Base-by-base conservation (phyloP, 2,329 filamentous ascomycete species). In the Berkeleyomyces basicola region DNA sequence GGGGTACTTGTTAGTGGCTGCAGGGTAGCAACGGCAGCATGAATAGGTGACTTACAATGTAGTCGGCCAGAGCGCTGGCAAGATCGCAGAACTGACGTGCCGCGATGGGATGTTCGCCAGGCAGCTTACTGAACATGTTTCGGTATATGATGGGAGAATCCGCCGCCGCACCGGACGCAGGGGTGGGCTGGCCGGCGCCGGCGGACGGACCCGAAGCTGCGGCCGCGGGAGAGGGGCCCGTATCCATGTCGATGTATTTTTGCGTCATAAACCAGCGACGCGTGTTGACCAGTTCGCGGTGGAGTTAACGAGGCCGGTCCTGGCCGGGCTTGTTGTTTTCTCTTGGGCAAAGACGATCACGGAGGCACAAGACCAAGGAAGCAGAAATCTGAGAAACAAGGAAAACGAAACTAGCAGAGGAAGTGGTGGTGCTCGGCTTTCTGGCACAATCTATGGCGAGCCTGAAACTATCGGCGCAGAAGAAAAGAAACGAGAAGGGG, bases 71-170 rank as follows among this genome's bases (percentile, higher is more conserved):
- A 7, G 63, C 43, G n/a, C 16, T 58, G 4, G 63, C 59, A 11
- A 64, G 44, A 51, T 64, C 59, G 46, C 58, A 61, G 40, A 64
- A 64, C 59, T 64, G 63, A 14, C 39, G 43, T 10, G 63, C 62
- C 4, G 63, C 51, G 1, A 53, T 58, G 7, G 63, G 59, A 39
- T 61, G 59, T 53, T 61, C 51, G 2, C 59, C 59, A 11, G 55
- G 60, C 14, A 53, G 39, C 47, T 64, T 64, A 44, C 51, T 42
- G 33, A 64, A 64, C 63, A 64, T 64, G 14, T 64, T 59, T 46
- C 53, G 33, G 60, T 64, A 64, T 33, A 64, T 37, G 14, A 64
- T 61, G 3, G 59, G 63, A 16, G 39, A 23, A 33, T 53, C 44
- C 16, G 63, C 16, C 51, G 51, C 23, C 9, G 58, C 39, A 10